phyloP scores from a whole-genome alignment of 139 green algal species.

The Yamagishiella unicocca region DNA sequence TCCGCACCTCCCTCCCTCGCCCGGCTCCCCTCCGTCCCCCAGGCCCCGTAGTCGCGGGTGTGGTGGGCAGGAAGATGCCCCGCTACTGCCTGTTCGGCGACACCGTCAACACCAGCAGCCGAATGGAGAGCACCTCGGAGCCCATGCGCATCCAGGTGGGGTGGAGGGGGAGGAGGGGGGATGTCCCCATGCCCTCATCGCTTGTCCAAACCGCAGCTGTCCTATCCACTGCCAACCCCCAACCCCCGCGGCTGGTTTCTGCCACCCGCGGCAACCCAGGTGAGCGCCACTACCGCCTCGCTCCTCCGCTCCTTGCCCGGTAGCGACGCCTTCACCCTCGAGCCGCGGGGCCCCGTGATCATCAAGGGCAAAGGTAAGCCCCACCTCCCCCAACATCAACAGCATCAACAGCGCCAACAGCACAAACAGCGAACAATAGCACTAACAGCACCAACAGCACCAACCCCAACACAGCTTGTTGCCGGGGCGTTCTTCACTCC shows the following conservation, averaged over 20 bases:
- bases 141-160: slow-evolving; percentile 20
- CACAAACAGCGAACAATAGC: too few relatives aligned
- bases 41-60: slow-evolving; percentile 21
- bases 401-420: not conserved
- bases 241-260: not conserved
- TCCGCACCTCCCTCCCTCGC: not conserved
- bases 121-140: slow-evolving; percentile 17
- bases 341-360: not conserved
- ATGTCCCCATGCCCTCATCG: not conserved
- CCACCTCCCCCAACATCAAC: not conserved
- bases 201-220: too few relatives aligned
- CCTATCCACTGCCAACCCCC: too few relatives aligned
- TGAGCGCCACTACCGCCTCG: not conserved
- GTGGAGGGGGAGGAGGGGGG: not conserved
- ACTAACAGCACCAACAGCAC: too few relatives aligned
- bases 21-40: not conserved
- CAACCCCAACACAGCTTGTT: too few relatives aligned
- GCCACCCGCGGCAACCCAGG: not conserved
- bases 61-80: slow-evolving; percentile 18
- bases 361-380: slow-evolving; percentile 32
- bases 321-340: not conserved
- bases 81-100: slow-evolving; percentile 45
- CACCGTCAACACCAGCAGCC: slow-evolving; percentile 33
- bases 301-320: not conserved
- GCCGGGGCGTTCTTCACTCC: too few relatives aligned